Evolutionary conservation across 345 rosid species (phyloP), one percentile per base, ranked within the genome.

Genomic region (Trapa bicornis): DNA sequence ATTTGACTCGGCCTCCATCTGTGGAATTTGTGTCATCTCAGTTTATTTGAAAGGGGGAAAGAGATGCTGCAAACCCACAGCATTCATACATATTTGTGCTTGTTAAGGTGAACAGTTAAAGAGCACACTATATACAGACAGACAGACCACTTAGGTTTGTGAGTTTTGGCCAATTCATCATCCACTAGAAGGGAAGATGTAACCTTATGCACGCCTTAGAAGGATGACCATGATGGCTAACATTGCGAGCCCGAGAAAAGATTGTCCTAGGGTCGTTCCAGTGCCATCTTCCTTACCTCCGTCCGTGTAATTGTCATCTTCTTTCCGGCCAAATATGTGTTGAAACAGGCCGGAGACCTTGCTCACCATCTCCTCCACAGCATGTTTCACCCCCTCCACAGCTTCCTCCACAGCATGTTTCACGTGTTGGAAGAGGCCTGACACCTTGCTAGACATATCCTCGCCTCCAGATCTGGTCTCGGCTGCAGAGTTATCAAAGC

Each of bases 161-260:
- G 5, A 67, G 33, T 41, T 50, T 82, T 80, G 80, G 62, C 86
- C 77, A 75, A 83, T 82, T 84, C 69, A 42, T 54, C 61, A 9
- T 10, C 5, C 37, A 29, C 29, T 22, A 4, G 1, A n/a, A 37
- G 35, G 63, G 11, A 1, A 58, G 29, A 58, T 50, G 56, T 17
- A 37, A 60, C 73, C 70, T 67, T 85, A 56, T 17, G 71, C 48
- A 22, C 96, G 84, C 78, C 78, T 91, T 68, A 86, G 65, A 70
- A 86, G 72, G 45, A 86, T 89, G 78, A 91, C 78, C 64, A 80
- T 66, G 37, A 88, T 85, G 32, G 80, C 92, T 78, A 82, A 72
- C 50, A 85, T 80, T 11, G 82, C 92, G 81, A 88, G 75, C 63
- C 76, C 92, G 76, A 86, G 65, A 16, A 91, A 32, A 8, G 83